Conservation (phyloP, 1,139 yeast genomes). For the Debaryomyces fabryi region DNA sequence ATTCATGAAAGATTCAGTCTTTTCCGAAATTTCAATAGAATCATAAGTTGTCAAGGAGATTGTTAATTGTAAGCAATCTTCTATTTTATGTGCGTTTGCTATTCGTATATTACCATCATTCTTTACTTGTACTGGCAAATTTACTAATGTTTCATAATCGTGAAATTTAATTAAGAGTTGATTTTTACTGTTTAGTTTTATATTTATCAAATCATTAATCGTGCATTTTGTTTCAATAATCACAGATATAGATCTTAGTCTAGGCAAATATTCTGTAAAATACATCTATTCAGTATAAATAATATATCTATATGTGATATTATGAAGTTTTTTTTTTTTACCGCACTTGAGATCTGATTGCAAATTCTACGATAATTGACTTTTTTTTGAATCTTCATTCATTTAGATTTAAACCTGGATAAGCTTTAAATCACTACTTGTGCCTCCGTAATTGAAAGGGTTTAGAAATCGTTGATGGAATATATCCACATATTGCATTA, state of each 20-base stretch:
- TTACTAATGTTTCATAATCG: background rate
- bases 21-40: slow-evolving; percentile 2
- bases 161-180: slow-evolving; percentile 5
- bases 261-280: slow-evolving; percentile 42
- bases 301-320: background rate
- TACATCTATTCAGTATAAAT: slow-evolving; percentile 26
- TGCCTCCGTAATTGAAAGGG: background rate
- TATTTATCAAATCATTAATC: slow-evolving; percentile 12
- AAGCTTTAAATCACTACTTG: background rate
- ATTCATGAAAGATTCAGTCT: slow-evolving; percentile 24
- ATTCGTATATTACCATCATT: slow-evolving; percentile 6
- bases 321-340: background rate
- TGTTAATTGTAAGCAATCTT: slow-evolving; percentile 9
- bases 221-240: slow-evolving; percentile 25
- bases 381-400: background rate
- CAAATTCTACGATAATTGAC: background rate
- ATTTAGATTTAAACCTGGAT: background rate
- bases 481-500: background rate
- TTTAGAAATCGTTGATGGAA: background rate
- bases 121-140: slow-evolving; percentile 9
- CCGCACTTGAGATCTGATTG: background rate
- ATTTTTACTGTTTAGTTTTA: background rate
- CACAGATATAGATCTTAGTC: slow-evolving; percentile 36
- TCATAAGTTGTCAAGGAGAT: background rate
- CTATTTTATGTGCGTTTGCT: slow-evolving; percentile 5